Base-by-base conservation (phyloP, 202 grass and related monocot genomes). In the Digitaria exilis region DNA sequence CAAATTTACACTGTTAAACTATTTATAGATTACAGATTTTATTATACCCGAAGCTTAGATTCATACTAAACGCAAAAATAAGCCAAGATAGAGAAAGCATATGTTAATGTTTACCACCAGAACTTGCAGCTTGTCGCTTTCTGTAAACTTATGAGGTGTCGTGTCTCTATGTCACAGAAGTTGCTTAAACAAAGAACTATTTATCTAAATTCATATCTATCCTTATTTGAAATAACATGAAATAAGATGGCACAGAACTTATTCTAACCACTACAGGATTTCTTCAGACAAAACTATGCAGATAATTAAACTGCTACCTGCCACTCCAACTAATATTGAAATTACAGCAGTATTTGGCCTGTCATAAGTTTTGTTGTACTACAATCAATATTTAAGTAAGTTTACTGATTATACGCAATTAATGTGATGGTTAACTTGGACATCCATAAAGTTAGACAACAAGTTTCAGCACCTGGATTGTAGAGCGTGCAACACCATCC, bases 401-500 rank as follows among this genome's bases (percentile, higher is more conserved):
- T 29, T 55, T 44, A 43, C 11, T 35, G 16, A 45, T 41, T 21
- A 60, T 58, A 76, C 50, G 19, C 30, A 78, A 70, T 6, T 37
- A 26, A 55, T 43, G 35, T n/a, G 34, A 61, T 22, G 34, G 52
- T 41, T 58, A 57, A 80, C 39, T 41, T 62, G 32, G 25, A 31
- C 59, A 72, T 56, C 42, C 16, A 71, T 25, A n/a, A 63, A 71
- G 34, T 39, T 39, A 39, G 37, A 8, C 37, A 39, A 19, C 22
- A 39, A 45, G 71, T 39, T 75, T 60, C 29, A 73, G 22, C 61
- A 98, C 96, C 89, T 98, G 96, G 58, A 89, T 90, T 79, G 96
- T 98, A 66, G 92, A 91, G 49, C 93, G 93, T 80, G 93, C 96
- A 79, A 98, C 96, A 48, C 96, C 96, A 86, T 98, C 96, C 96